These are phyloP conservation scores for Cercospora sp. DNA, from an alignment of 2,329 filamentous ascomycete genomes.

Conservation along the genomic window DNA sequence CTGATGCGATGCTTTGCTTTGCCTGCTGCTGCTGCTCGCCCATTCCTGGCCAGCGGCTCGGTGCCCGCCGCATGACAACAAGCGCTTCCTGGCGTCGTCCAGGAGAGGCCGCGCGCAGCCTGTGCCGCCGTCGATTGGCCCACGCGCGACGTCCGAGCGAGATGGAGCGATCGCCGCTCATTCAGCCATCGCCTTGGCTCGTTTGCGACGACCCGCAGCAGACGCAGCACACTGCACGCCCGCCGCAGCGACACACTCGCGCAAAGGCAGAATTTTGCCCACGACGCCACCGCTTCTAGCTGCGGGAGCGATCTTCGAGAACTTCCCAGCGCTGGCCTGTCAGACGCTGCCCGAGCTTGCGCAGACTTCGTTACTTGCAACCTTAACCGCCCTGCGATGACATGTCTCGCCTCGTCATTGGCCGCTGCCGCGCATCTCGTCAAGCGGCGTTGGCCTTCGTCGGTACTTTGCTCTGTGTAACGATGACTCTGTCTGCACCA, in stretches of 20 bases:
- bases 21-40: background rate
- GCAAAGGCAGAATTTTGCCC: background rate
- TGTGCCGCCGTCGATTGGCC: background rate
- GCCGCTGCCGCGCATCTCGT: background rate
- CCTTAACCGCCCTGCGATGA: constrained; percentile 2
- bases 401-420: constrained; percentile 9
- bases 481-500: constrained; percentile 5
- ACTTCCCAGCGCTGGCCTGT: constrained; percentile 2
- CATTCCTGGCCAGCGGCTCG: constrained; percentile 19
- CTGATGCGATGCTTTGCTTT: background rate
- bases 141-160: background rate
- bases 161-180: constrained; percentile 2
- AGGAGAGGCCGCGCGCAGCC: background rate
- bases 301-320: constrained; percentile 11
- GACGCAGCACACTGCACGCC: background rate
- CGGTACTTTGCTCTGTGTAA: constrained; percentile 15
- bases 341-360: constrained; percentile 4
- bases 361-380: constrained; percentile 8
- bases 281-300: constrained; percentile 2
- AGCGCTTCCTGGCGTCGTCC: constrained; percentile 1
- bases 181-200: constrained; percentile 5
- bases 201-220: background rate
- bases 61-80: constrained; percentile 12
- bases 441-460: background rate
- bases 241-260: background rate